Evolutionary conservation across 495 filamentous ascomycete species (phyloP), one percentile per base, ranked within the genome.

Genomic region (Podospora australis): DNA sequence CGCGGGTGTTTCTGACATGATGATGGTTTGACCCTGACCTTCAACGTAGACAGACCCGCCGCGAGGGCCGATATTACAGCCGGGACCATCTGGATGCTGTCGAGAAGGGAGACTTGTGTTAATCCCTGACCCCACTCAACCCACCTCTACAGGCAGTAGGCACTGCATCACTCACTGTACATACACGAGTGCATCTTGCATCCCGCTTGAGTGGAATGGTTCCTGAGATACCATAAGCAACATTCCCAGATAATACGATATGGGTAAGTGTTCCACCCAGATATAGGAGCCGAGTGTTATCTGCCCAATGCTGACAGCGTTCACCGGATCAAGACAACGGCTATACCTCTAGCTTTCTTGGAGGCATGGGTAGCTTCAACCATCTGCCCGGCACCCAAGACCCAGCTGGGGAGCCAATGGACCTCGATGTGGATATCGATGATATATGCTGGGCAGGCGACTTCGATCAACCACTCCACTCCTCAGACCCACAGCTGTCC

Each of bases 371-470:
- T 36, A 17, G 32, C 32, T 36, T 36, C n/a, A 17, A 34, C 3
- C 13, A 42, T 6, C 9, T 10, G 11, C 23, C 41, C 8, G 17
- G 32, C n/a, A 16, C 32, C 32, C 19, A 36, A 17, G 32, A 36
- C 11, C 7, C 32, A 2, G n/a, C 65, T 58, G 32, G 60, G 70
- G 52, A 73, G 74, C 49, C 58, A 44, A 73, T 74, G 71, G 64
- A 65, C 43, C 67, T 79, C 28, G 75, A 77, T 26, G 19, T 58
- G 21, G 50, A 58, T 34, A 24, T 58, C 11, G 50, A 58, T 26
- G 49, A 39, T 3, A 35, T 58, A 6, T 28, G 42, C 4, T 58
- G 55, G 55, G 52, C 47, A 10, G 34, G 29, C 11, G 55, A 58
- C 2, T 44, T 58, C 20, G 39, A 54, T 17, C 20, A 38, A 21